phyloP scores from a whole-genome alignment of 495 filamentous ascomycete genomes.

The Neurospora africana region DNA sequence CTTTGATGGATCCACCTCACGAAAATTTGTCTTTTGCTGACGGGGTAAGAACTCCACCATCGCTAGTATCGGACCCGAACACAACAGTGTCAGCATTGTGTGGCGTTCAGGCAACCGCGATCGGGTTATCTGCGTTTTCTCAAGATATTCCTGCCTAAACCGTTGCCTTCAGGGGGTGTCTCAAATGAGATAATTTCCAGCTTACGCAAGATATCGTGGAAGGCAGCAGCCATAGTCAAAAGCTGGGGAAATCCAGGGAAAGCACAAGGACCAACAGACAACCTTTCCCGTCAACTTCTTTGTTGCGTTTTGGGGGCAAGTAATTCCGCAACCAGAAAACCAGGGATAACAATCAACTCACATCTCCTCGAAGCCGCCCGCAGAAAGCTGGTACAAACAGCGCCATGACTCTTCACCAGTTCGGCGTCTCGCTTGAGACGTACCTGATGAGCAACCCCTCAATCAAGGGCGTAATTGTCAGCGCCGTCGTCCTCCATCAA shows the following conservation, averaged over 20 bases:
- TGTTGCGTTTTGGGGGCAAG: neutral
- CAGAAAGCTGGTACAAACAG: neutral
- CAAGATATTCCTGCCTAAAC: neutral
- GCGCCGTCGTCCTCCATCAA: slow-evolving; percentile 22
- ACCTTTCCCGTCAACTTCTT: neutral
- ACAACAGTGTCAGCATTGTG: neutral
- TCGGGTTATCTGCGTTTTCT: neutral
- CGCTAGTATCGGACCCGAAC: neutral
- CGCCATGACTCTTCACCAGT: neutral
- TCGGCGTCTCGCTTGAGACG: slow-evolving; percentile 11
- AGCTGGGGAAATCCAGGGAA: neutral
- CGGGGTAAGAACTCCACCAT: neutral
- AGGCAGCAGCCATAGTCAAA: neutral
- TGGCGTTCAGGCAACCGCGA: neutral
- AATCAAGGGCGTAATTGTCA: slow-evolving; percentile 20
- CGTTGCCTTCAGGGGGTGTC: fast-evolving
- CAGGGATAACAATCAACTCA: neutral
- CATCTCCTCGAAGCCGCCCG: neutral
- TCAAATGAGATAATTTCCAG: neutral
- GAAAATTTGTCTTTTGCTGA: neutral
- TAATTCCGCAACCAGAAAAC: neutral
- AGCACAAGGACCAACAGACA: neutral
- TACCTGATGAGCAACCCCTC: slow-evolving; percentile 15
- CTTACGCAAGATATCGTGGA: neutral
- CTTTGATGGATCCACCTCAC: neutral